Base-by-base conservation (phyloP, 768 basidiomycete species). In the Termitomyces sp. region DNA sequence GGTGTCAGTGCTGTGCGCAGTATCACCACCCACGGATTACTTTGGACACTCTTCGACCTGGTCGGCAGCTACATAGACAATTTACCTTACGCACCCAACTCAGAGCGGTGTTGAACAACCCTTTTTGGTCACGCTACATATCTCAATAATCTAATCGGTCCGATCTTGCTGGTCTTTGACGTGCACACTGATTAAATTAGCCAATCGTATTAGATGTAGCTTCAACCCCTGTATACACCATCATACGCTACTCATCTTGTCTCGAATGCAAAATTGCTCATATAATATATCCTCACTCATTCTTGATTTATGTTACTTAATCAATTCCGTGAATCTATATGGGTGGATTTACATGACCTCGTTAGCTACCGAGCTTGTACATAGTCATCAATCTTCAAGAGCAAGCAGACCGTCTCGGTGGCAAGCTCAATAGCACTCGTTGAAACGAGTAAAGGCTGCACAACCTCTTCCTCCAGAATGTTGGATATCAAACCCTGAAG, bases 371-470 rank as follows among this genome's bases (percentile, higher is more conserved):
- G 84, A 63, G 87, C 80, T 75, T 92, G 91, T 63, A 92, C 91
- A 67, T 92, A 94, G 69, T 94, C 96, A 72, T 98, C 96, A 15
- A 99, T 98, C 78, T 97, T 93, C 72, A 99, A 75, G 70, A 99
- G 75, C 68, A 99, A 76, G 66, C 95, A 94, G n/a, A 98, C 96
- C 1, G 97, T 98, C 78, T 99, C 97, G 12, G 96, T 97, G 24
- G 97, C 81, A 55, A 98, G 81, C 76, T 99, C 96, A 58, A 98
- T 80, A 11, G 97, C 97, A 66, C 93, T 96, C 32, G 97, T 98
- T 18, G 92, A 90, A 16, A 99, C 97, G 52, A 98, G 78, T 60
- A 99, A 78, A 36, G 96, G 97, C 73, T 98, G 97, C 4, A 98
- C 90, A 16, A 98, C 97, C 64, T 97, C 94, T 74, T 99, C 97